Percentiles rank a stretch among this genome's conserved stretches.
Evolutionary conservation across 805 yeast species (phyloP).

Genomic region (Priceomyces fermenticarens): DNA sequence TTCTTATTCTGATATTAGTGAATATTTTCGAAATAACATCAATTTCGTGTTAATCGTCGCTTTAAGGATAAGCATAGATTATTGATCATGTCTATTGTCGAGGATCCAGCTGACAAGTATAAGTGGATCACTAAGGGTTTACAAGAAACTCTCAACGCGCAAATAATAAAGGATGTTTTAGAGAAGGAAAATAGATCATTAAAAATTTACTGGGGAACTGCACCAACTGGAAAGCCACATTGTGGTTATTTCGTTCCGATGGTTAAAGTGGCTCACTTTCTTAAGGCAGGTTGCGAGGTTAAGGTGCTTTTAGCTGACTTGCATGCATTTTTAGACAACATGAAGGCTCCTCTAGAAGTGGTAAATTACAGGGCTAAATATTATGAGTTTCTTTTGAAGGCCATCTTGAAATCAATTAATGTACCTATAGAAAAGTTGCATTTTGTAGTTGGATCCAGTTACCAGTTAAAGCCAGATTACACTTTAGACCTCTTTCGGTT

Average conservation of each 20-base stretch:
- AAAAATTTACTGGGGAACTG: slow-evolving; percentile 97
- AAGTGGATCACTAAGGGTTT: slow-evolving; percentile 77
- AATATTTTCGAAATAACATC: too few relatives aligned
- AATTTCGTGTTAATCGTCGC: neutral
- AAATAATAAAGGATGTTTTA: slow-evolving; percentile 79
- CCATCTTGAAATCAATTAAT: slow-evolving; percentile 79
- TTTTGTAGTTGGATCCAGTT: slow-evolving; percentile 86
- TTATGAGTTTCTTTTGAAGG: slow-evolving; percentile 79
- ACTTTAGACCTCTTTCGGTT: slow-evolving; percentile 87
- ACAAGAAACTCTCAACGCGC: slow-evolving; percentile 88
- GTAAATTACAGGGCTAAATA: slow-evolving; percentile 86
- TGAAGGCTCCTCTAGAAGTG: slow-evolving; percentile 96
- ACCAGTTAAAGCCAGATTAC: slow-evolving; percentile 75
- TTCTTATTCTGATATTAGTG: too few relatives aligned
- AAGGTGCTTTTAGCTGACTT: slow-evolving; percentile 89
- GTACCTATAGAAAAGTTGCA: slow-evolving; percentile 88
- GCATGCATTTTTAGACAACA: slow-evolving; percentile 95
- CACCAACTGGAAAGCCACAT: slow-evolving; percentile 98
- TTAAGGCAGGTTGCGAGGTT: slow-evolving; percentile 95
- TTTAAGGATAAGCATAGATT: too few relatives aligned
- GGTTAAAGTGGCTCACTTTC: slow-evolving; percentile 92
- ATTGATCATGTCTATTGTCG: slow-evolving; percentile 18
- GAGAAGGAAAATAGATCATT: slow-evolving; percentile 80
- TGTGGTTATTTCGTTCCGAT: slow-evolving; percentile 98
- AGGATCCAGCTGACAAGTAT: slow-evolving; percentile 62